Evolutionary conservation across 441 rosid genomes (phyloP), one percentile per base, ranked within the genome.

Genomic region (Erodium trifolium): DNA sequence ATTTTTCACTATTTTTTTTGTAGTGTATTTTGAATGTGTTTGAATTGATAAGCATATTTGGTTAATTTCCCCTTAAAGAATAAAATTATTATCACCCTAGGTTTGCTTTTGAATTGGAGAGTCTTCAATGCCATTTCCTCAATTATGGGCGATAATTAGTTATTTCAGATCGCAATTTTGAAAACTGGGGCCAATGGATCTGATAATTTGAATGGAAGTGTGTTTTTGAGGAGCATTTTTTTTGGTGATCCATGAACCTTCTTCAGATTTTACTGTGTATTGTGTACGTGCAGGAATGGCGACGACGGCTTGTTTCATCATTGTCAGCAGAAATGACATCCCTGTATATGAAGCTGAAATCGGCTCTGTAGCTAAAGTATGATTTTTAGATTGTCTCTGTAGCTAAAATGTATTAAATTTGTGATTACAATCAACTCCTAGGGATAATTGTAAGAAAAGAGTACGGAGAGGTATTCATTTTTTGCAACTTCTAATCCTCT

Each of bases 341-440:
- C 99, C 98, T 8, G 88, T 95, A 68, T 95, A 92, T 66, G 98
- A 95, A 85, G 96, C 98, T 72, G 96, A 95, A 88, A 89, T 92
- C 72, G 98, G 98, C 65, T 86, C 98, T 74, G 86, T 92, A 57
- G 82, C 88, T 31, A 95, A 94, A 78, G 98, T 95, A 83, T 27
- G 77, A 5, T 59, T 35, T 72, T 35, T 47, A 16, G 1, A 55
- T 34, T 34, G 5, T 34, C 37, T 34, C 27, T 23, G 27, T 23
- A 23, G 27, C 27, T 23, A 23, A 23, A 23, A 23, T 23, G 27
- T 23, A 23, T 23, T 23, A 23, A 23, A 23, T 23, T 23, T 23
- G 27, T 23, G 27, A 23, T 23, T 23, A 23, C 27, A n/a, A n/a
- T n/a, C n/a, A n/a, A n/a, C n/a, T n/a, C n/a, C 2, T 23, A 23